Conservation (phyloP, 768 basidiomycete genomes). For the Boletus patriciae region DNA sequence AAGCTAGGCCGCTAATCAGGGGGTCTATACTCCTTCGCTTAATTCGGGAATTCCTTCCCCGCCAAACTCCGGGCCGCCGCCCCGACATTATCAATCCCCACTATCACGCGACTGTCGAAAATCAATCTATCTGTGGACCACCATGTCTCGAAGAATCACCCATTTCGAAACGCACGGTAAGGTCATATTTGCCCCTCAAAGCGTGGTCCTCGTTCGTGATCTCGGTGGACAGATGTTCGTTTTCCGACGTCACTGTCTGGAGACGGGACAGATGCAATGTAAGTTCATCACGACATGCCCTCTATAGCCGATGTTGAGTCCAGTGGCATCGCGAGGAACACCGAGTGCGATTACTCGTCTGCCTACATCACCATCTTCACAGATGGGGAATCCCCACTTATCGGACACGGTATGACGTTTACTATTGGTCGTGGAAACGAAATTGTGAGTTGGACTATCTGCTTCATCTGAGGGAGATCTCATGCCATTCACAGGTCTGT, state of each 20-base stretch:
- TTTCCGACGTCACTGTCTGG: conserved; percentile 91
- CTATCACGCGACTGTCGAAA: too few relatives aligned
- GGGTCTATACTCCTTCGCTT: too few relatives aligned
- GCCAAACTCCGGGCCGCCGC: too few relatives aligned
- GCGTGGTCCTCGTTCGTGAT: not conserved
- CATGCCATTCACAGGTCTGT: conserved; percentile 58
- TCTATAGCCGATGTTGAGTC: not conserved
- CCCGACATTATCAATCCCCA: too few relatives aligned
- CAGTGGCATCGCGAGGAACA: conserved; percentile 61
- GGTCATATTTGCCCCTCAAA: conserved; percentile 8
- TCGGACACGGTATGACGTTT: conserved; percentile 94
- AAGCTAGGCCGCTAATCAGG: too few relatives aligned
- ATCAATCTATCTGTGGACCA: not conserved
- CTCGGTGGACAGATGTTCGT: conserved; percentile 63
- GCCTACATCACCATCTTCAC: conserved; percentile 85
- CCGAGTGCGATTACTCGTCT: conserved; percentile 93
- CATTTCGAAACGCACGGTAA: conserved; percentile 59
- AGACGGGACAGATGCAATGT: conserved; percentile 95
- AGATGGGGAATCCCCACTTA: conserved; percentile 57
- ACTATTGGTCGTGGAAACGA: conserved; percentile 95
- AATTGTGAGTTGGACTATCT: conserved; percentile 51
- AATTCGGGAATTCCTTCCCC: too few relatives aligned
- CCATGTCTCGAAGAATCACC: conserved; percentile 46
- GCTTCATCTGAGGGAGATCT: not conserved
- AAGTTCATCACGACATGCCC: conserved; percentile 17